Base-by-base conservation (phyloP, 495 filamentous ascomycete genomes). In the Xeromyces bisporus region DNA sequence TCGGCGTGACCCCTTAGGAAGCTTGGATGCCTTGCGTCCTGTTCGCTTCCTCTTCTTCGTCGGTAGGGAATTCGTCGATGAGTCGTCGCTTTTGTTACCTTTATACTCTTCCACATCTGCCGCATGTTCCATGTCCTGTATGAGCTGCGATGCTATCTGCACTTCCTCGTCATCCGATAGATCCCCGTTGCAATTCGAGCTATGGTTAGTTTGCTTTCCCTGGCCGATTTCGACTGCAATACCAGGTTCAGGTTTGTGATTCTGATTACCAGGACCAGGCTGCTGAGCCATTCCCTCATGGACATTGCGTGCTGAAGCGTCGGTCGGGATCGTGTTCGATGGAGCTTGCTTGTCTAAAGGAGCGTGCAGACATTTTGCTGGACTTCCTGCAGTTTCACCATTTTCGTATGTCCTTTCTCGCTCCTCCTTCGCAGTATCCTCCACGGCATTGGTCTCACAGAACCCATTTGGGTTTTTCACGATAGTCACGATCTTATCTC, bases 111-210 rank as follows among this genome's bases (percentile, higher is more conserved):
- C 20, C 28, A 43, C 23, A 34, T 58, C 51, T 8, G 50, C 46
- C 7, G 56, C 56, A 14, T 47, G 35, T 15, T 52, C 56, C 18
- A 63, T 37, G 32, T 65, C 60, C 31, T 59, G 48, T 29, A 51
- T 54, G 6, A 65, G 45, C 33, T 65, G 60, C 25, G 58, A 65
- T 8, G 57, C 55, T 20, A 56, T 45, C 33, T 62, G 57, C 5
- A 51, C 44, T 8, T 64, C 58, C 38, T 54, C 44, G 13, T 63
- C 60, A 31, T 64, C 60, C 7, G 38, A 48, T 15, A 50, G 56
- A 26, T 58, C n/a, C n/a, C n/a, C n/a, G n/a, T n/a, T n/a, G n/a
- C n/a, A n/a, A n/a, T n/a, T n/a, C n/a, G n/a, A n/a, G n/a, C n/a
- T n/a, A n/a, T n/a, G n/a, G n/a, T n/a, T n/a, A n/a, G n/a, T n/a